A percentile compares a stretch with the other conserved stretches of the same genome.
Conservation (phyloP, 2,329 filamentous ascomycete genomes). For the Cladosporium sp. region DNA sequence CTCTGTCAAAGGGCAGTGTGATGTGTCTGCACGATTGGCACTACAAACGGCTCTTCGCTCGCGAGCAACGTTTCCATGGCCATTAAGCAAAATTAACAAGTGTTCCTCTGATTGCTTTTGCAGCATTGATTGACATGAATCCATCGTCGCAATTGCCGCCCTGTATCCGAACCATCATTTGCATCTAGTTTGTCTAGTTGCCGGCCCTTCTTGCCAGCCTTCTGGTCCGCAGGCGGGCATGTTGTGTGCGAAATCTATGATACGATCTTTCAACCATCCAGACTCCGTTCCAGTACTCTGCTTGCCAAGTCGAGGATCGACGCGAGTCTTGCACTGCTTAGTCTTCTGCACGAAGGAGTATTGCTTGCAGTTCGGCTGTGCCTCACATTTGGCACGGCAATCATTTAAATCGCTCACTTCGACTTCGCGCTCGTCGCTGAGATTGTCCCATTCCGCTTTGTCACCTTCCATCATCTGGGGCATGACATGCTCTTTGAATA, state of each 20-base stretch:
- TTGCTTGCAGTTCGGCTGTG: slow-evolving; percentile 16
- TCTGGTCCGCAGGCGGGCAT: neutral
- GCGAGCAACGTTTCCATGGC: too few relatives aligned
- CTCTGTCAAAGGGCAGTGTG: too few relatives aligned
- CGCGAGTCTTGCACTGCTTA: neutral
- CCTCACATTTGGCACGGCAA: slow-evolving; percentile 14
- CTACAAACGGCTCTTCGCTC: too few relatives aligned
- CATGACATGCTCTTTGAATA: slow-evolving; percentile 24
- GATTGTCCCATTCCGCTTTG: slow-evolving; percentile 27
- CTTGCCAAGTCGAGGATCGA: slow-evolving; percentile 1
- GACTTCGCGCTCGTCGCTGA: slow-evolving; percentile 16
- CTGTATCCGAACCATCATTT: neutral
- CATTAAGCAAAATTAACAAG: too few relatives aligned
- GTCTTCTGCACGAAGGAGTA: slow-evolving; percentile 9
- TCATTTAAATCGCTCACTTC: slow-evolving; percentile 2
- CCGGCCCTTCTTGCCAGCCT: neutral
- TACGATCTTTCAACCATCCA: neutral
- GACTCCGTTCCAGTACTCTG: neutral
- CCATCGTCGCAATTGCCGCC: too few relatives aligned
- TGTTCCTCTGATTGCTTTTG: too few relatives aligned
- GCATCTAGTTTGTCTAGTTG: neutral
- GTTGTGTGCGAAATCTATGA: neutral
- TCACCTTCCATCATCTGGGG: slow-evolving; percentile 16
- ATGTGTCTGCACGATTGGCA: too few relatives aligned
- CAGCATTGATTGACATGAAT: too few relatives aligned